These are phyloP conservation scores for Fusarium sp. DNA, from an alignment of 2,329 filamentous ascomycete genomes.

Conservation along the genomic window DNA sequence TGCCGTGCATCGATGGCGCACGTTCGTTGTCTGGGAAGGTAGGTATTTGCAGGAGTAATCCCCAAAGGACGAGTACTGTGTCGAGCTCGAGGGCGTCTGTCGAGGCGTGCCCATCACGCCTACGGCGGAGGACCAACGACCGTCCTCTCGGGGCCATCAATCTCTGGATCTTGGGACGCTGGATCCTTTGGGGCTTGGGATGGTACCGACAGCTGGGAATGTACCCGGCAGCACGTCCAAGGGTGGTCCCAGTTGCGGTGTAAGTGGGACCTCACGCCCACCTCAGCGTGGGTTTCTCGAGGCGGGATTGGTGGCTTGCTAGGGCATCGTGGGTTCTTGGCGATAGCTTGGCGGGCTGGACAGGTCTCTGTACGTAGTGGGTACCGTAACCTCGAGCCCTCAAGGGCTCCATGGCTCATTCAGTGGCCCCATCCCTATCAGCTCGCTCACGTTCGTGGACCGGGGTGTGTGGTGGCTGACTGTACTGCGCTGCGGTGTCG, in stretches of 20 bases:
- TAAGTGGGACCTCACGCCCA: conserved; percentile 36
- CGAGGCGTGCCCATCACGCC: conserved; percentile 13
- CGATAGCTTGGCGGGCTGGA: conserved; percentile 12
- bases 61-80: neutral
- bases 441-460: conserved; percentile 17
- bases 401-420: conserved; percentile 1
- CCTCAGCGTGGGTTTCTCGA: neutral
- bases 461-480: conserved; percentile 5
- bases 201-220: conserved; percentile 48
- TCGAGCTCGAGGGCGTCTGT: conserved; percentile 4
- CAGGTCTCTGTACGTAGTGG: conserved; percentile 8
- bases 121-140: conserved; percentile 25
- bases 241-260: conserved; percentile 39
- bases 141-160: conserved; percentile 37
- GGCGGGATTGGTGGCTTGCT: conserved; percentile 17
- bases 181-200: conserved; percentile 21
- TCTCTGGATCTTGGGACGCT: conserved; percentile 19
- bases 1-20: conserved; percentile 13
- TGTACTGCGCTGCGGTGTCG: conserved; percentile 8
- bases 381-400: neutral
- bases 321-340: conserved; percentile 19
- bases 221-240: conserved; percentile 40
- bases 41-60: neutral
- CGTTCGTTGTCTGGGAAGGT: neutral
- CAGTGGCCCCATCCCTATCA: conserved; percentile 21